Evolutionary conservation across 306 rosid species (phyloP), one percentile per base, ranked within the genome.

Genomic region (Lathyrus sativus): DNA sequence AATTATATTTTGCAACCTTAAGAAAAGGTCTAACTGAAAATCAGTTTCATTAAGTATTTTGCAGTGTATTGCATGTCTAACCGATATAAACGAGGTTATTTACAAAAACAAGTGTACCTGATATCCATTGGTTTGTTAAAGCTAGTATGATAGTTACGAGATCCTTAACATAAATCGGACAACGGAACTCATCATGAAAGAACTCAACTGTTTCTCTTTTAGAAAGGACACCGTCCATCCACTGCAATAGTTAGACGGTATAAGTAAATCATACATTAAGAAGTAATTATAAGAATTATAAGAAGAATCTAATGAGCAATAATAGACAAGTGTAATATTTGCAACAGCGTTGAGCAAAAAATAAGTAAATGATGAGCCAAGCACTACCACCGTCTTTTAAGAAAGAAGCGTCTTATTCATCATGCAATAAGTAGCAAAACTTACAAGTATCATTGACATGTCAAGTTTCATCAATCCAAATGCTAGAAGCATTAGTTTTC

Each of bases 81-180:
- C 61, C 22, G 9, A 66, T 57, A 24, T 11, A 31, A 13, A 38
- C 19, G 7, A 63, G 70, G 62, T 69, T 69, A 29, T 42, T 37
- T 6, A 18, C 31, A 65, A 18, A 31, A 68, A 73, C 15, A 55
- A 67, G 6, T 68, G 49, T 84, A 93, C 96, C 97, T 72, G 97
- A 84, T 67, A 86, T 78, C 91, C 89, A 85, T 72, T 77, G 83
- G 68, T 68, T 84, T 17, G 91, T 82, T 79, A 93, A 63, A 67
- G 86, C 83, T 61, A 83, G 71, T 42, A 90, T 77, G 72, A 83
- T 48, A 63, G 76, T 58, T 46, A 90, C 85, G 2, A 90, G 90
- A 73, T 93, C 97, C 83, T 82, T 86, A 54, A 93, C 96, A 81
- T 83, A 90, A 48, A 90, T 82, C 11, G 97, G 98, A 76, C 96